Base-by-base conservation (phyloP, 345 rosid genomes). In the Salix brachista region DNA sequence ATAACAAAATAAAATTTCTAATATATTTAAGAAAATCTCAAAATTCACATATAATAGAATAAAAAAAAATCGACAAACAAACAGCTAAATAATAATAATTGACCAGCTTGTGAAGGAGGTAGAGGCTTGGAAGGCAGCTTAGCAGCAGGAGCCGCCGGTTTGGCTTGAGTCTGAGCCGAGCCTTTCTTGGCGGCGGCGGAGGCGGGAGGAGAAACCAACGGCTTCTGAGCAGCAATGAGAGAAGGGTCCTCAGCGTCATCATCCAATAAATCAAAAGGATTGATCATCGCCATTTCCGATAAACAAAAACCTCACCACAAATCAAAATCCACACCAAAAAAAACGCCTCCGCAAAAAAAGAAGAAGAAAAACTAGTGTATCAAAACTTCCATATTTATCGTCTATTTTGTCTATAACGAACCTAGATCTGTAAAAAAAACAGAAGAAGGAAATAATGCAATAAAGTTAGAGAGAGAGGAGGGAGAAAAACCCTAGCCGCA, bases 401-500 rank as follows among this genome's bases (percentile, higher is more conserved):
- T 58, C 23, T 58, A 4, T 46, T 10, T 58, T 9, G 8, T 58
- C 25, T 58, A 58, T 23, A 23, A 58, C 13, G 28, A 58, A 58
- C 12, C 26, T 11, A 75, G 71, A 75, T 75, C 78, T 75, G 71
- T 50, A 21, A 25, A 14, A 1, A 44, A 9, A 46, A 46, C 16
- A 46, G 52, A 13, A 46, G 52, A 46, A 46, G 41, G 1, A 69
- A 67, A 23, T 73, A 19, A 68, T 25, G 26, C 17, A 21, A 4
- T 25, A 34, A 23, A 46, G 64, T 65, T 32, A 50, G 60, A 74
- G n/a, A 52, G 36, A 23, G 30, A 42, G 39, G 70, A 25, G 21
- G 7, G 25, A 23, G 41, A 76, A 52, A 85, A 83, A 83, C 86
- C 86, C 88, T 83, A 85, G 86, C 83, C 86, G 88, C 86, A 80